A percentile compares a stretch with the other conserved stretches of the same genome.
These are phyloP conservation scores for Pseudocercospora crystallina DNA, from an alignment of 2,329 filamentous ascomycete genomes.

Conservation along the genomic window DNA sequence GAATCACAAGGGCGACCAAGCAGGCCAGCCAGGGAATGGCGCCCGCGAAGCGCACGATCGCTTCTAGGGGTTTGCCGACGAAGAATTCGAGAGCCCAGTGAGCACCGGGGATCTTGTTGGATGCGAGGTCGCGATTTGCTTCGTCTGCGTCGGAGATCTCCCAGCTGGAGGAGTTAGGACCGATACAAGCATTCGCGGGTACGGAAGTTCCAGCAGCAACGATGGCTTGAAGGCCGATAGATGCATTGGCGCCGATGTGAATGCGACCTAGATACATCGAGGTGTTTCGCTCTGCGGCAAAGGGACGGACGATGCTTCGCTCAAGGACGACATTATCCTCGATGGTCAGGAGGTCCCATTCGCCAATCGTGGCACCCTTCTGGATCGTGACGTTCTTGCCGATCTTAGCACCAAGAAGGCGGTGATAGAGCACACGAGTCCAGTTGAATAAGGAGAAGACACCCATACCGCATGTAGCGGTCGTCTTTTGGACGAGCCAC, in stretches of 20 bases:
- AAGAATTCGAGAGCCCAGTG: constrained; percentile 49
- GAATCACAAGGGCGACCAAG: constrained; percentile 47
- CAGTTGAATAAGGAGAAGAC: constrained; percentile 45
- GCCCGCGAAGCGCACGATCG: constrained; percentile 44
- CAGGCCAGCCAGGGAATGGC: constrained; percentile 45
- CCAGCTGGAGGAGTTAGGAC: constrained; percentile 59
- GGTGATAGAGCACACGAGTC: constrained; percentile 48
- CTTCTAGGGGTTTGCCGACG: constrained; percentile 44
- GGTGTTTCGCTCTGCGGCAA: constrained; percentile 58
- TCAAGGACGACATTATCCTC: constrained; percentile 51
- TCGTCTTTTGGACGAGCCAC: constrained; percentile 59
- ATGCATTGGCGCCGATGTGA: constrained; percentile 49
- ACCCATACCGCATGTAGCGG: constrained; percentile 50
- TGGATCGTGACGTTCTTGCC: constrained; percentile 53
- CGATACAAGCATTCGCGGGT: constrained; percentile 53
- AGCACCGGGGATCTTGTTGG: constrained; percentile 40
- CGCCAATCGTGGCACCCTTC: constrained; percentile 48
- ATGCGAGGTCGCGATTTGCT: constrained; percentile 47
- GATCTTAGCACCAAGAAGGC: constrained; percentile 55
- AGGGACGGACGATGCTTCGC: constrained; percentile 52
- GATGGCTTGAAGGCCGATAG: constrained; percentile 51
- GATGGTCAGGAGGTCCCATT: constrained; percentile 59
- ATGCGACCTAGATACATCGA: constrained; percentile 58
- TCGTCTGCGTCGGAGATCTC: constrained; percentile 51
- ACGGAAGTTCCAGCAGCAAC: constrained; percentile 53